Evolutionary conservation across 2,329 filamentous ascomycete genomes (phyloP).

Genomic region (Whalleya microplaca): DNA sequence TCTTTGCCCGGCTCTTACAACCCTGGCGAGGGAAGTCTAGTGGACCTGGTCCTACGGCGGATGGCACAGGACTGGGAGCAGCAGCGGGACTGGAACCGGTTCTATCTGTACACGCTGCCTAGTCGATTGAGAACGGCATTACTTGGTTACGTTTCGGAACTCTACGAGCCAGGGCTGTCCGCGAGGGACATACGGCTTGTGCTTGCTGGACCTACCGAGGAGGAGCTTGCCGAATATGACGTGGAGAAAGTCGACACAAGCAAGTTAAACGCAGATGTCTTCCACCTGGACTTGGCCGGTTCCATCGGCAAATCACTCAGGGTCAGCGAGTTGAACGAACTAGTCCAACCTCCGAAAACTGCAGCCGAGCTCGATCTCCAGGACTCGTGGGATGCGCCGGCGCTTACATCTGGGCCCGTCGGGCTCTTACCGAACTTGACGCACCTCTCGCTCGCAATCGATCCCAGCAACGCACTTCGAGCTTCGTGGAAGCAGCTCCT

Average conservation of each 20-base stretch:
- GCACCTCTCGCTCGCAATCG: slow-evolving; percentile 61
- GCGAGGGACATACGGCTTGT: slow-evolving; percentile 52
- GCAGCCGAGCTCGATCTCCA: slow-evolving; percentile 36
- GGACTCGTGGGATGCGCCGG: slow-evolving; percentile 58
- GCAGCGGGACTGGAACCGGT: slow-evolving; percentile 58
- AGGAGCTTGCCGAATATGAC: slow-evolving; percentile 34
- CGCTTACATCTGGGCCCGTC: slow-evolving; percentile 30
- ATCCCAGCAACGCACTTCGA: slow-evolving; percentile 39
- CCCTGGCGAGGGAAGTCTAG: slow-evolving; percentile 52
- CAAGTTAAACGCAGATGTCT: slow-evolving; percentile 50
- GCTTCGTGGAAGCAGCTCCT: slow-evolving; percentile 65
- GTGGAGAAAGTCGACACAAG: slow-evolving; percentile 33
- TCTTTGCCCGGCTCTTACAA: slow-evolving; percentile 49
- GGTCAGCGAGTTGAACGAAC: slow-evolving; percentile 54
- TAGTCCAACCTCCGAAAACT: slow-evolving; percentile 50
- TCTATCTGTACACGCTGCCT: slow-evolving; percentile 60
- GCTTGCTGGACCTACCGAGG: slow-evolving; percentile 33
- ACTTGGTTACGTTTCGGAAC: slow-evolving; percentile 53
- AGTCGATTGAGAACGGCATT: slow-evolving; percentile 56
- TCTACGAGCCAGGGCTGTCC: slow-evolving; percentile 51
- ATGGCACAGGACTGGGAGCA: slow-evolving; percentile 60
- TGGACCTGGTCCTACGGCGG: slow-evolving; percentile 53
- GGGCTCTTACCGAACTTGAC: slow-evolving; percentile 60
- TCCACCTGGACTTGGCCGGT: slow-evolving; percentile 57
- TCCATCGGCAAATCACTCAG: slow-evolving; percentile 55